Evolutionary conservation across 768 basidiomycete genomes (phyloP), one percentile per base, ranked within the genome.

Genomic region (Kwoniella dejecticola): DNA sequence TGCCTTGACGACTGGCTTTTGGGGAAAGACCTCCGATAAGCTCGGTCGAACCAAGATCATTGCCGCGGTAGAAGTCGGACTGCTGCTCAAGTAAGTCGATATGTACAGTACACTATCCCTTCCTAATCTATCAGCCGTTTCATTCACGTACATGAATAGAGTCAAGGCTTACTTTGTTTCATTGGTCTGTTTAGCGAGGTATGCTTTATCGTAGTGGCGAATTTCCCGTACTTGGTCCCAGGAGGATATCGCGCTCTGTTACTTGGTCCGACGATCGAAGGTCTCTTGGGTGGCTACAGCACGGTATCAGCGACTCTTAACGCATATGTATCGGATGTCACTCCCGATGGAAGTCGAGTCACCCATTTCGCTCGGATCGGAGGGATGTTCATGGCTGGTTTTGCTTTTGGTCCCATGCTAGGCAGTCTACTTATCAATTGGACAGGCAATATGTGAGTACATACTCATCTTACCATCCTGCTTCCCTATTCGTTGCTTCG

Each of bases 1-100:
- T 52, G 89, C 90, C 0, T 80, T 90, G 47, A 89, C 89, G 3
- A 90, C 90, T 0, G 90, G 89, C 0, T 89, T 87, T 80, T 96
- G 92, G 92, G 89, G 89, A 52, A 84, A 86, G 49, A 84, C 87
- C 41, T 87, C 89, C 10, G 91, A 94, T 75, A 79, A 82, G 8
- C 80, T 86, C 64, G 92, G 92, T 10, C 83, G 92, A 33, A 91
- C 87, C 48, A 84, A 83, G 24, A 84, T 94, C 44, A 84, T 94
- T 58, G 84, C 84, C 1, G 76, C 85, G 15, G 84, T 87, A 36
- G 82, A 88, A 5, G 62, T 86, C 19, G 91, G 92, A 15, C 82
- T 91, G 1, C 82, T 90, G 55, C 78, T 85, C 66, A 89, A 88
- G 91, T 90, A 70, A 58, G 86, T 80, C 17, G n/a, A n/a, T n/a